Evolutionary conservation across 345 rosid genomes (phyloP).

Genomic region (Rhodamnia argentea): DNA sequence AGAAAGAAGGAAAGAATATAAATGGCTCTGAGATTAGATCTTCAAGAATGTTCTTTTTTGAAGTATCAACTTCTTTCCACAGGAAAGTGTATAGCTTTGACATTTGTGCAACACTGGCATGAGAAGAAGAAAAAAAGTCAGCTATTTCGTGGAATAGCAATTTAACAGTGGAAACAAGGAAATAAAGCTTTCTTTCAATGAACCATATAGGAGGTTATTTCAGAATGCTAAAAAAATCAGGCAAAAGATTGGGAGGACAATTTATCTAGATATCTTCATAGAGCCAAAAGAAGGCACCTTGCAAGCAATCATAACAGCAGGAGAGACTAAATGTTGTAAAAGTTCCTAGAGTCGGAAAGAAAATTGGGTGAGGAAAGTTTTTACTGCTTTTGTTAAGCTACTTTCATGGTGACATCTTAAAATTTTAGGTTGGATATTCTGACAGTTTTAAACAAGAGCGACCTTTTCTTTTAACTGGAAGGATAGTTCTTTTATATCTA

Average conservation of each 20-base stretch:
- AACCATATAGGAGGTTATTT: not conserved
- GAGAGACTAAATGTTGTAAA: not conserved
- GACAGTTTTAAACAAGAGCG: not conserved
- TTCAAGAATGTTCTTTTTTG: slow-evolving; percentile 32
- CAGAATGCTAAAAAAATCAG: not conserved
- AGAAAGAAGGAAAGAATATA: slow-evolving; percentile 57
- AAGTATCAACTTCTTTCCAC: slow-evolving; percentile 52
- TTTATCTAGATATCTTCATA: not conserved
- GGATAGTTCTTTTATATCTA: not conserved
- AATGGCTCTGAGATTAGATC: slow-evolving; percentile 42
- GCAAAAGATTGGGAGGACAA: not conserved
- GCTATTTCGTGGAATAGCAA: not conserved
- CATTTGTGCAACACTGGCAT: slow-evolving; percentile 66
- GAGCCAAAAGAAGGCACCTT: not conserved
- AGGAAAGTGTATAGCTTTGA: slow-evolving; percentile 59
- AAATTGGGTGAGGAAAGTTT: not conserved
- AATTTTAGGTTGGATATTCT: not conserved
- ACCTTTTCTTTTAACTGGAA: not conserved
- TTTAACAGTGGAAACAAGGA: not conserved
- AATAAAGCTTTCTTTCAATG: not conserved
- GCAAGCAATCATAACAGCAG: not conserved
- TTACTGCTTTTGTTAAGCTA: not conserved
- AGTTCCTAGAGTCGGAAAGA: not conserved
- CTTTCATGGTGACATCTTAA: not conserved
- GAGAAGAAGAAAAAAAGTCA: slow-evolving; percentile 2